Evolutionary conservation across 129 eudicot genomes (phyloP).

Genomic region (Pseudognaphalium luteoalbum): DNA sequence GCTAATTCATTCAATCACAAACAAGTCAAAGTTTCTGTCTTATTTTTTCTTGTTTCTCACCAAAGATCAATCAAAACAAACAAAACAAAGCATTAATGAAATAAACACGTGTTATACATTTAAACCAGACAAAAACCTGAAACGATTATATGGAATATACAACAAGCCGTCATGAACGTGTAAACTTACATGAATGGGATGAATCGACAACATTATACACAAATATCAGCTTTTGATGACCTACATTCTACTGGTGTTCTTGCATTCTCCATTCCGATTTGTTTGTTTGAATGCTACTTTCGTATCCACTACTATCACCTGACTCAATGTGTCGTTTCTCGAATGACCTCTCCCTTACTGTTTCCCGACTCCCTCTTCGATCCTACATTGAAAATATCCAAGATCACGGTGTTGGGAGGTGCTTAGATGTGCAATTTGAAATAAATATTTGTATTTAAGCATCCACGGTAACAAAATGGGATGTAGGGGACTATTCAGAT

Average conservation of each 20-base stretch:
- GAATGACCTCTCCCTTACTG: slow-evolving; percentile 47
- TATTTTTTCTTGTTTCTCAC: slow-evolving; percentile 13
- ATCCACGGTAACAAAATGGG: neutral
- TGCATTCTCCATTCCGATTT: slow-evolving; percentile 47
- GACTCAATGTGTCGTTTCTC: slow-evolving; percentile 59
- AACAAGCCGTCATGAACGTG: slow-evolving; percentile 25
- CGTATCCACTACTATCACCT: slow-evolving; percentile 91
- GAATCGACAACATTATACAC: slow-evolving; percentile 34
- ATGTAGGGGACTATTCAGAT: neutral
- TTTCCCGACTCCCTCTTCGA: slow-evolving; percentile 54
- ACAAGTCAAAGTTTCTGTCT: neutral
- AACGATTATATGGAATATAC: slow-evolving; percentile 28
- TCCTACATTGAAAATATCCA: slow-evolving; percentile 47
- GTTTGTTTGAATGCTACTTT: slow-evolving; percentile 67
- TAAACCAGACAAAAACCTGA: slow-evolving; percentile 7
- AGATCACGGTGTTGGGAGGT: neutral
- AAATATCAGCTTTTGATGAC: slow-evolving; percentile 17
- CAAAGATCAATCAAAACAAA: neutral
- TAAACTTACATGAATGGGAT: slow-evolving; percentile 26
- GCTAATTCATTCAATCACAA: neutral
- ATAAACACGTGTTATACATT: slow-evolving; percentile 20
- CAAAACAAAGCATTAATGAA: slow-evolving; percentile 3
- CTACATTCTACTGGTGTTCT: slow-evolving; percentile 33
- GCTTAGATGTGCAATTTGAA: neutral
- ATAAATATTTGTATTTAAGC: neutral